phyloP scores from a whole-genome alignment of 2,329 filamentous ascomycete species.

The Macrophomina pseudophaseolina region DNA sequence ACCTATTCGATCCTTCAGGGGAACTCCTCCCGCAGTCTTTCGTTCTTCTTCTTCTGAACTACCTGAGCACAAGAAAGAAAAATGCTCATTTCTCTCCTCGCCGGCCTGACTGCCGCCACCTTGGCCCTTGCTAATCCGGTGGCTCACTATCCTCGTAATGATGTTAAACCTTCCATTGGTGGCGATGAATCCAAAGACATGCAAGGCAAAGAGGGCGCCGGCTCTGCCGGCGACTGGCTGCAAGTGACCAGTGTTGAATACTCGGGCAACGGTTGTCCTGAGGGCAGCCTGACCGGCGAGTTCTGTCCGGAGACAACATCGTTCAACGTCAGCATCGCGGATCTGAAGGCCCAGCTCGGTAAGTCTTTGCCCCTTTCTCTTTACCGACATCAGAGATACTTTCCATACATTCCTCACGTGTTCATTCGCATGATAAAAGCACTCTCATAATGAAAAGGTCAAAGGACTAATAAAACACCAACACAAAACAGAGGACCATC shows the following conservation, averaged over 20 bases:
- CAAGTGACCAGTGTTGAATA: background rate
- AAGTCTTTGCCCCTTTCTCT: background rate
- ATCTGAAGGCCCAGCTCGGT: background rate
- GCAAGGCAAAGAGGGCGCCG: background rate
- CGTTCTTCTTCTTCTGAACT: background rate
- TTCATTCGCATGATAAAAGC: background rate
- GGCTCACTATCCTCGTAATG: background rate
- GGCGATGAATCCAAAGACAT: no score
- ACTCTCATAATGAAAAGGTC: background rate
- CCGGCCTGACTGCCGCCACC: background rate
- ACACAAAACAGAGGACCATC: background rate
- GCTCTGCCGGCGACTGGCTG: background rate
- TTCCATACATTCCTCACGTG: no score
- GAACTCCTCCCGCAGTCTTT: background rate
- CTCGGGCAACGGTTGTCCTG: background rate
- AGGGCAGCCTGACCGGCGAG: background rate
- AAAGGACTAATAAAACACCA: background rate
- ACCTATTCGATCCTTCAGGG: background rate
- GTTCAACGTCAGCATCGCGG: background rate
- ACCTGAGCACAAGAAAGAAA: background rate
- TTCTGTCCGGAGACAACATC: background rate
- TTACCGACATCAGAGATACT: background rate
- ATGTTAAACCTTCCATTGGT: no score
- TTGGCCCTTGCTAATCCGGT: background rate
- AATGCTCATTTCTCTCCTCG: background rate